Base-by-base conservation (phyloP, 768 basidiomycete species). In the Boletus pseudo-olivaceus region DNA sequence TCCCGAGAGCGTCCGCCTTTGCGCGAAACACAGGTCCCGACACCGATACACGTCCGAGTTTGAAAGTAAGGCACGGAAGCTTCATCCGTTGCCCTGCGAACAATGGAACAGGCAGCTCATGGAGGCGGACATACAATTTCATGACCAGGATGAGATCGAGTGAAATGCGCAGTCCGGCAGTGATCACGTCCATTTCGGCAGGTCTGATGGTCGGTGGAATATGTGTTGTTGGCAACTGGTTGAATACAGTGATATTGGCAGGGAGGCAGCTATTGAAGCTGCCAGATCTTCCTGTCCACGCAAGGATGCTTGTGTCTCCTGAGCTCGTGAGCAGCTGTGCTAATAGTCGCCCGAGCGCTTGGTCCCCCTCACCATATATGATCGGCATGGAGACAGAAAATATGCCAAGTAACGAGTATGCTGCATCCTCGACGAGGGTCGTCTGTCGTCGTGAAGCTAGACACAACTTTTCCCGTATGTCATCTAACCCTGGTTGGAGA, bases 341-440 rank as follows among this genome's bases (percentile, higher is more conserved):
- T 23, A 23, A 23, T 23, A 23, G 23, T 4, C 23, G 23, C 23
- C 23, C 23, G 23, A 23, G 23, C 4, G 23, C 23, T 4, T 4
- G 23, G 4, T 23, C 23, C 23, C 23, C 23, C 2, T 59, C 55
- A 8, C 60, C 59, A 30, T 61, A 62, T 7, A 57, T 12, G 3
- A 57, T 3, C 3, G 60, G 49, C 32, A 61, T 35, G 20, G 47
- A 12, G 2, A 20, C 6, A 1, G 60, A 58, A 23, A 55, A 62
- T 9, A 54, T 54, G 3, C 59, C 59, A 7, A 61, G 49, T 1
- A 61, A 11, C 0, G 53, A 57, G 32, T 61, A 61, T 3, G 59
- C 61, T 19, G 51, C 34, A 17, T 61, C 60, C 34, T 61, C 60
- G 7, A 37, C 14, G 5, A 19, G 32, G 4, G 54, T 53, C 8